Percentiles rank a stretch among this genome's conserved stretches.
Conservation (phyloP, 75 land plant species). For the Pseudotsuga menziesii region DNA sequence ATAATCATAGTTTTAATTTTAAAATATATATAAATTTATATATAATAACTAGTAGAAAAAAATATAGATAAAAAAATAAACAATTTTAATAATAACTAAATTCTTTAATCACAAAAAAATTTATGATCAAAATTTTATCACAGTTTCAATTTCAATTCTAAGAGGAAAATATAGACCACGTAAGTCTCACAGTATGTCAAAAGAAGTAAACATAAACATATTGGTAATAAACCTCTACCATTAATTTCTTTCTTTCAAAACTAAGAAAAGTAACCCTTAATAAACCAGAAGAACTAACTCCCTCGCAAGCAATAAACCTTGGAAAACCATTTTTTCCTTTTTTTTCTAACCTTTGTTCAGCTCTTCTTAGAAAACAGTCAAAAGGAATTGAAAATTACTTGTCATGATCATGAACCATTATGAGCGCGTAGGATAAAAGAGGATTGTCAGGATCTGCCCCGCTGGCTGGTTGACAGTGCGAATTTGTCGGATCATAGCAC, state of each 20-base stretch:
- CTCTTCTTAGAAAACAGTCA: not conserved
- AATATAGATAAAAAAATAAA: slow-evolving; percentile 6
- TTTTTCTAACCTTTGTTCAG: not conserved
- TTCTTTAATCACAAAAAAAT: not conserved
- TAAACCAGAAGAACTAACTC: not conserved
- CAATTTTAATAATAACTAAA: not conserved
- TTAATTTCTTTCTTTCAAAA: too few species aligned
- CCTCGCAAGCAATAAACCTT: not conserved
- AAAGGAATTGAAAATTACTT: slow-evolving; percentile 37
- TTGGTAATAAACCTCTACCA: too few species aligned
- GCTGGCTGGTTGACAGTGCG: slow-evolving; percentile 53
- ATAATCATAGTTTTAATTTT: too few species aligned
- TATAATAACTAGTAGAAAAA: too few species aligned
- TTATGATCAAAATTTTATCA: too few species aligned
- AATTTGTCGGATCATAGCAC: slow-evolving; percentile 59
- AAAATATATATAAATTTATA: too few species aligned
- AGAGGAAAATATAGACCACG: too few species aligned
- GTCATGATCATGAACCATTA: slow-evolving; percentile 63
- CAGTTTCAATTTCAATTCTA: too few species aligned
- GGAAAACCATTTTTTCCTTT: not conserved
- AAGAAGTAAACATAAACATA: too few species aligned
- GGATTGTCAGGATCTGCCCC: slow-evolving; percentile 53
- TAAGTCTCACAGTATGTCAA: too few species aligned
- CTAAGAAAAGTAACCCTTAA: too few species aligned
- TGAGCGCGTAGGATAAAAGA: slow-evolving; percentile 76